phyloP scores from a whole-genome alignment of 805 yeast species.

The Hemisphaericaspora nanyangensis region DNA sequence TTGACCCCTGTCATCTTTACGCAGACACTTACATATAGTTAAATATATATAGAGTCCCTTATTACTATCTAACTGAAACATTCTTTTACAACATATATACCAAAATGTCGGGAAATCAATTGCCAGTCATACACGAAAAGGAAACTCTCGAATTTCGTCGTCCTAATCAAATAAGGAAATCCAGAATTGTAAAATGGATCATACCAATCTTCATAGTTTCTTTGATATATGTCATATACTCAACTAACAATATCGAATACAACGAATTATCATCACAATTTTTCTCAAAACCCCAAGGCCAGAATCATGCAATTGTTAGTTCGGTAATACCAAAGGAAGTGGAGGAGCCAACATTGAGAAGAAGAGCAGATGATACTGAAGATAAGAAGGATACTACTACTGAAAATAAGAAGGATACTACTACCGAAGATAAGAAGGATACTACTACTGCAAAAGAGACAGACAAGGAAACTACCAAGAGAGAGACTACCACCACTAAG shows the following conservation, averaged over 20 bases:
- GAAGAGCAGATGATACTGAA: neutral
- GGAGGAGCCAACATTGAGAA: neutral
- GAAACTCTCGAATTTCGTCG: slow-evolving; percentile 1
- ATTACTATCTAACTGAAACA: too few species aligned
- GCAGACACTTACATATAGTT: too few species aligned
- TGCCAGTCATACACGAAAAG: slow-evolving; percentile 2
- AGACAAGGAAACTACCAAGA: neutral
- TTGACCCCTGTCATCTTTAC: too few species aligned
- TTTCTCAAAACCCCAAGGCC: neutral
- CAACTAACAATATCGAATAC: neutral
- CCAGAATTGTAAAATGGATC: neutral
- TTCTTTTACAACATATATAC: too few species aligned
- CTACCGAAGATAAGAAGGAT: neutral
- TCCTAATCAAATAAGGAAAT: neutral
- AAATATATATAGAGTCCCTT: too few species aligned
- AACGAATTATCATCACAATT: neutral
- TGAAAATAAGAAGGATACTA: neutral
- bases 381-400: neutral
- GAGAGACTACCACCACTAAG: neutral
- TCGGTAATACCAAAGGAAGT: neutral
- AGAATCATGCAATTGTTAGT: neutral
- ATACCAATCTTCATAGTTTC: neutral
- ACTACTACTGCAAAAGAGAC: neutral
- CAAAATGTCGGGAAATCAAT: slow-evolving; percentile 4
- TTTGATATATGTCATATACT: neutral